A percentile compares a stretch with the other conserved stretches of the same genome.
phyloP scores from a whole-genome alignment of 2,329 filamentous ascomycete species.

The Epichloe sylvatica region DNA sequence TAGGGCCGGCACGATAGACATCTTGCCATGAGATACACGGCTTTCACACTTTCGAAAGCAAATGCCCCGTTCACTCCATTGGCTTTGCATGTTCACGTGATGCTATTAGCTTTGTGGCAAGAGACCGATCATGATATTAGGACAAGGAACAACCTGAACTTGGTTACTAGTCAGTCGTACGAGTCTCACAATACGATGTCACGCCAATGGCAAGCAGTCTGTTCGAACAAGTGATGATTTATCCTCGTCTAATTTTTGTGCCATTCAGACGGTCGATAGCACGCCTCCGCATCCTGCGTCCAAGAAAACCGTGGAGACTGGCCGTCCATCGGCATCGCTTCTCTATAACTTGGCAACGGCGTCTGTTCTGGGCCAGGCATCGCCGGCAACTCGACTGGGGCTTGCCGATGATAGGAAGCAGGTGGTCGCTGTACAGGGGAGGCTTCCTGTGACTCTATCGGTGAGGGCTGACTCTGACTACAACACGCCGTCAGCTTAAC shows the following conservation, averaged over 20 bases:
- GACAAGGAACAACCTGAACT: no score
- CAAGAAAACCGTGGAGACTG: slow-evolving; percentile 16
- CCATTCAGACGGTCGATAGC: slow-evolving; percentile 13
- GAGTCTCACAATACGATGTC: no score
- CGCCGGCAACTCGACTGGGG: slow-evolving; percentile 3
- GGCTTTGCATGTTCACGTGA: no score
- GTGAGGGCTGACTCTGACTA: slow-evolving; percentile 2
- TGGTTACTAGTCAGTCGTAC: no score
- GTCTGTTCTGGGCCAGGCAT: slow-evolving; percentile 15
- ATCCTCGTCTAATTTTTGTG: not conserved
- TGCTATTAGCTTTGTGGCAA: no score
- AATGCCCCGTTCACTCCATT: not conserved
- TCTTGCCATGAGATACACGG: slow-evolving; percentile 17
- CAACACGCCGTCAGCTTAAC: not conserved
- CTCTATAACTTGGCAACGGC: slow-evolving; percentile 20
- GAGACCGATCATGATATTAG: no score
- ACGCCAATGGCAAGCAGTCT: no score
- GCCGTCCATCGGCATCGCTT: not conserved
- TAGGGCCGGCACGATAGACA: slow-evolving; percentile 14
- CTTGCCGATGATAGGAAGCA: slow-evolving; percentile 1
- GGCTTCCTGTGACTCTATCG: not conserved
- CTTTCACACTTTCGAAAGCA: slow-evolving; percentile 13
- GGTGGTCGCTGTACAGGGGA: not conserved
- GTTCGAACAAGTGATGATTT: no score
- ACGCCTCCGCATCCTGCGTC: slow-evolving; percentile 14